These are phyloP conservation scores for Vitis amurensis DNA, from an alignment of 164 flowering plant species.

Conservation along the genomic window DNA sequence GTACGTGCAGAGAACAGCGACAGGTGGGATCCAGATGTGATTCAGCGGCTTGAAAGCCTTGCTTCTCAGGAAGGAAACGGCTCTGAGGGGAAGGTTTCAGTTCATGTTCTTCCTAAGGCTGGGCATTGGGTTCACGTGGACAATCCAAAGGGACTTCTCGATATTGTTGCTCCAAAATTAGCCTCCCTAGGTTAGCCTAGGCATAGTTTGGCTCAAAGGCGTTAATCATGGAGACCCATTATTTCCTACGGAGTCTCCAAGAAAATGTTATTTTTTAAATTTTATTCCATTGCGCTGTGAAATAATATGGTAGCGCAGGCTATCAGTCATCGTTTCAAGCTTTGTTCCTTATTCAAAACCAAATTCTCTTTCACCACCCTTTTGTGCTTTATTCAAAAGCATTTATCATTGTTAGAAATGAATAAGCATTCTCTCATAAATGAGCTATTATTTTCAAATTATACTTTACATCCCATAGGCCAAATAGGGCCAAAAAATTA, in stretches of 20 bases:
- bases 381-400: too few relatives aligned
- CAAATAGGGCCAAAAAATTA: too few relatives aligned
- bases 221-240: background rate
- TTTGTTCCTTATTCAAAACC: too few relatives aligned
- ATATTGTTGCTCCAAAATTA: conserved; percentile 70
- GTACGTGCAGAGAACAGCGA: conserved; percentile 95
- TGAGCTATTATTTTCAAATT: too few relatives aligned
- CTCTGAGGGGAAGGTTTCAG: conserved; percentile 59
- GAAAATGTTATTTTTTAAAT: background rate
- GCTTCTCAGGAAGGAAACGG: conserved; percentile 25
- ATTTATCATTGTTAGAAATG: too few relatives aligned
- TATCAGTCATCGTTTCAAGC: too few relatives aligned
- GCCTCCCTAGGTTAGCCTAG: conserved; percentile 32
- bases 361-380: too few relatives aligned
- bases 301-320: too few relatives aligned
- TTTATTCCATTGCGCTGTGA: background rate
- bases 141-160: conserved; percentile 89
- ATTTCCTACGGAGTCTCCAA: background rate
- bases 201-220: background rate
- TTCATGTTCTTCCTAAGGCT: conserved; percentile 73
- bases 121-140: conserved; percentile 99
- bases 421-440: too few relatives aligned
- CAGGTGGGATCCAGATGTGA: conserved; percentile 62
- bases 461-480: too few relatives aligned
- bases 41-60: conserved; percentile 60